Base-by-base conservation (phyloP, 352 stramenopile genomes). In the Globisporangium orthogonon region DNA sequence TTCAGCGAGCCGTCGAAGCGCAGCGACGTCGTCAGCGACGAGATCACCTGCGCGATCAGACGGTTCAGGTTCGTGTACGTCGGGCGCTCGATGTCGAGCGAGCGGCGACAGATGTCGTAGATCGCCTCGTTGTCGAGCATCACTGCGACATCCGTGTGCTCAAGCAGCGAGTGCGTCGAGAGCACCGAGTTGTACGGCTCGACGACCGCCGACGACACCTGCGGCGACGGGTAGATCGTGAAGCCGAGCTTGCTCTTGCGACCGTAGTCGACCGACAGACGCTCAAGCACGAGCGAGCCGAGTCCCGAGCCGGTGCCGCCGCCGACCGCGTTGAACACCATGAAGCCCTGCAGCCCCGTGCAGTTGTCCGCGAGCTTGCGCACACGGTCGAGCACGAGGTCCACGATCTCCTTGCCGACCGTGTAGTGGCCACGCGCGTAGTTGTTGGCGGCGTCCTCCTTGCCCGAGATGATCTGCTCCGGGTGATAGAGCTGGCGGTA, bases 21-120 rank as follows among this genome's bases (percentile, higher is more conserved):
- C 55, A 99, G 80, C 54, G 88, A 99, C 72, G 96, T 99, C 7
- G 97, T 99, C 54, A 98, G 98, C 72, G 97, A 96, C 41, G 94
- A 98, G 73, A 99, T 99, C 64, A 96, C 97, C 28, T 96, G 95
- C 52, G 95, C 98, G 72, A 99, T 97, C 45, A 99, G 81, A 76
- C 99, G 92, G 87, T 99, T 99, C 49, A 99, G 73, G 68, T 99
- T 96, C 66, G 92, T 89, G 82, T 99, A 99, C 23, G 94, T 99
- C 31, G 97, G 97, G 43, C 97, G 99, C 58, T 95, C 96, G 55
- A 99, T 86, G 80, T 99, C 99, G 50, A 99, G 81, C 53, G 97
- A 99, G 61, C 97, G 96, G 91, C 99, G 98, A 86, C 97, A 99
- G 84, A 99, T 99, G 71, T 99, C 97, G 81, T 99, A 99, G 45